A percentile compares a stretch with the other conserved stretches of the same genome.
phyloP scores from a whole-genome alignment of 2,329 filamentous ascomycete genomes.

The Penicillium sp. region DNA sequence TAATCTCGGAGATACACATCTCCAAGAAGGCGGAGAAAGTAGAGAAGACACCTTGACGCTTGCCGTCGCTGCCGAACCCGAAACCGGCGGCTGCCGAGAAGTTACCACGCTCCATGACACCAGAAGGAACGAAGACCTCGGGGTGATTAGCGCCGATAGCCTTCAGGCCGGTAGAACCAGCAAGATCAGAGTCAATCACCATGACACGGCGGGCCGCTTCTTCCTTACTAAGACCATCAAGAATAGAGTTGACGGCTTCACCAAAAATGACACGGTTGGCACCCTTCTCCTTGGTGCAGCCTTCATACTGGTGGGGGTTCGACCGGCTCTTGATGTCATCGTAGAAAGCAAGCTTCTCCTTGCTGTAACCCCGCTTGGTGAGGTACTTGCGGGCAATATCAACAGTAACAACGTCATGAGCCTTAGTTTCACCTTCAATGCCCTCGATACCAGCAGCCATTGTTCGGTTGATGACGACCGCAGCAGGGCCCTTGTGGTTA shows the following conservation, averaged over 20 bases:
- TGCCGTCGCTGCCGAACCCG: slow-evolving; percentile 39
- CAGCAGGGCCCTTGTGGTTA: slow-evolving; percentile 38
- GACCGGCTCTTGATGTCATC: slow-evolving; percentile 35
- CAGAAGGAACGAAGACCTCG: slow-evolving; percentile 42
- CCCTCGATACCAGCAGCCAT: slow-evolving; percentile 44
- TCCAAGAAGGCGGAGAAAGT: slow-evolving; percentile 47
- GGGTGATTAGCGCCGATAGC: slow-evolving; percentile 40
- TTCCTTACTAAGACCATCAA: slow-evolving; percentile 40
- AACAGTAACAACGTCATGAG: slow-evolving; percentile 44
- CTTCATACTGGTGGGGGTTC: slow-evolving; percentile 38
- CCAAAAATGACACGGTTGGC: slow-evolving; percentile 44
- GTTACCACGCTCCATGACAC: slow-evolving; percentile 46
- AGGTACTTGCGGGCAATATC: slow-evolving; percentile 42
- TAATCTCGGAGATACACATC: slow-evolving; percentile 46
- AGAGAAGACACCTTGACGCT: slow-evolving; percentile 43
- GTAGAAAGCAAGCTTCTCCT: slow-evolving; percentile 37
- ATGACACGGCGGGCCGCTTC: slow-evolving; percentile 41
- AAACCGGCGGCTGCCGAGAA: slow-evolving; percentile 46
- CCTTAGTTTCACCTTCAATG: slow-evolving; percentile 38
- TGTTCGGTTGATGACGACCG: slow-evolving; percentile 33
- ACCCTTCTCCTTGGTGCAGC: slow-evolving; percentile 39
- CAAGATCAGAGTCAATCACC: slow-evolving; percentile 46
- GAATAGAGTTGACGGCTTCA: slow-evolving; percentile 41
- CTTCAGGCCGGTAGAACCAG: slow-evolving; percentile 44
- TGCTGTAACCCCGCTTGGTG: slow-evolving; percentile 39